phyloP scores from a whole-genome alignment of 2,329 filamentous ascomycete genomes.

The Incumbomyces delicatus region DNA sequence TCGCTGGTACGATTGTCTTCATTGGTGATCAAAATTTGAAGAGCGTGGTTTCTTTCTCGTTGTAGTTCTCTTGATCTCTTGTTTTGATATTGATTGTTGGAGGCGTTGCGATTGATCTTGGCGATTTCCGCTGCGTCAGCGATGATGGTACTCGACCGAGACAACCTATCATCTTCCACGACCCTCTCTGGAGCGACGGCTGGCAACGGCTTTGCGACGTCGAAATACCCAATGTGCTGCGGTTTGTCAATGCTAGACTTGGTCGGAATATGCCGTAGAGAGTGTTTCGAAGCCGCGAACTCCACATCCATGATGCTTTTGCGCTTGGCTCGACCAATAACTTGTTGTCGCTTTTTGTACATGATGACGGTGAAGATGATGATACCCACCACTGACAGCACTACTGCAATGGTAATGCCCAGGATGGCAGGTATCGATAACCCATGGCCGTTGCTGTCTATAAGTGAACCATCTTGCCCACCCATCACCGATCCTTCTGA shows the following conservation, averaged over 20 bases:
- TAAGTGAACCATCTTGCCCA: background rate
- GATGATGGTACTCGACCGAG: constrained; percentile 4
- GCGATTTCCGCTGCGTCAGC: constrained; percentile 6
- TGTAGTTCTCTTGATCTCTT: background rate
- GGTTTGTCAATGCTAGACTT: background rate
- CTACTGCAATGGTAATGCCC: constrained; percentile 1
- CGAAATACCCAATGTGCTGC: constrained; percentile 3
- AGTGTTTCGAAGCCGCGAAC: background rate
- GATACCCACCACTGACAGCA: background rate
- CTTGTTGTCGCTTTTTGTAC: constrained; percentile 1
- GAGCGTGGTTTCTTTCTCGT: constrained; percentile 2
- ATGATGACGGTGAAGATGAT: constrained; percentile 1
- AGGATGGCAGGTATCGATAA: constrained; percentile 4
- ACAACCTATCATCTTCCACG: background rate
- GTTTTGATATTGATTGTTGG: background rate
- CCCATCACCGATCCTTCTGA: background rate
- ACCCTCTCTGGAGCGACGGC: background rate
- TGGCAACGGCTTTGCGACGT: constrained; percentile 4
- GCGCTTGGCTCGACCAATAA: background rate
- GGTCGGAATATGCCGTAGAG: background rate
- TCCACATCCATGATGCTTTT: constrained; percentile 7
- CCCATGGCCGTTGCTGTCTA: background rate
- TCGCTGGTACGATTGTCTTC: background rate
- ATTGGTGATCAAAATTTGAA: constrained; percentile 5
- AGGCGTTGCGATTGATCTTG: constrained; percentile 4